These are phyloP conservation scores for Dalbergia oliveri DNA, from an alignment of 306 rosid genomes.

Conservation along the genomic window DNA sequence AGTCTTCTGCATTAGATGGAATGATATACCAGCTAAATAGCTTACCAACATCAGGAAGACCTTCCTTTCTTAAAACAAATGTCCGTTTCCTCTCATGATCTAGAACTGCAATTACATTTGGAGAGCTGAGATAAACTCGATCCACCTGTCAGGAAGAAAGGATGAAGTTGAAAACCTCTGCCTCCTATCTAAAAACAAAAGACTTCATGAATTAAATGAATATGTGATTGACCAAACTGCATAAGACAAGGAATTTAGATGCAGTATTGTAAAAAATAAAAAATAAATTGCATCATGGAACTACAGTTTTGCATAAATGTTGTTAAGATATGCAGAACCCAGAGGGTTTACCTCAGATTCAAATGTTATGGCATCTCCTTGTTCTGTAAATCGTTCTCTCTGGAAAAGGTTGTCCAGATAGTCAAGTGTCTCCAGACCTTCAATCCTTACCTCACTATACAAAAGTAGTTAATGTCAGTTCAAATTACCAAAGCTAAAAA, in stretches of 20 bases:
- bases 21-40: neutral
- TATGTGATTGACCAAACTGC: constrained; percentile 21
- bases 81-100: constrained; percentile 92
- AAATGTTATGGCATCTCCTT: constrained; percentile 92
- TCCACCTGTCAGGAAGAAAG: constrained; percentile 68
- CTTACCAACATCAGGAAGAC: constrained; percentile 97
- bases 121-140: constrained; percentile 88
- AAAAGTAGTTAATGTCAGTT: constrained; percentile 41
- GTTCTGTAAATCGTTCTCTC: constrained; percentile 92
- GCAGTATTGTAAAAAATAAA: constrained; percentile 9
- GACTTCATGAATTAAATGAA: neutral
- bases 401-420: constrained; percentile 83
- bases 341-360: constrained; percentile 79
- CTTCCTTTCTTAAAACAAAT: constrained; percentile 82
- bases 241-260: constrained; percentile 24
- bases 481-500: constrained; percentile 27
- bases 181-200: neutral
- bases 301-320: neutral
- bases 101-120: constrained; percentile 77
- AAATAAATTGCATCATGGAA: constrained; percentile 17
- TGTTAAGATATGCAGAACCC: constrained; percentile 2
- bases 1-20: neutral
- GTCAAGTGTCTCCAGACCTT: constrained; percentile 92
- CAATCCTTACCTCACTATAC: constrained; percentile 88
- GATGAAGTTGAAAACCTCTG: constrained; percentile 18